A percentile compares a stretch with the other conserved stretches of the same genome.
These are phyloP conservation scores for Colletotrichum sp. DNA, from an alignment of 2,329 filamentous ascomycete genomes.

Conservation along the genomic window DNA sequence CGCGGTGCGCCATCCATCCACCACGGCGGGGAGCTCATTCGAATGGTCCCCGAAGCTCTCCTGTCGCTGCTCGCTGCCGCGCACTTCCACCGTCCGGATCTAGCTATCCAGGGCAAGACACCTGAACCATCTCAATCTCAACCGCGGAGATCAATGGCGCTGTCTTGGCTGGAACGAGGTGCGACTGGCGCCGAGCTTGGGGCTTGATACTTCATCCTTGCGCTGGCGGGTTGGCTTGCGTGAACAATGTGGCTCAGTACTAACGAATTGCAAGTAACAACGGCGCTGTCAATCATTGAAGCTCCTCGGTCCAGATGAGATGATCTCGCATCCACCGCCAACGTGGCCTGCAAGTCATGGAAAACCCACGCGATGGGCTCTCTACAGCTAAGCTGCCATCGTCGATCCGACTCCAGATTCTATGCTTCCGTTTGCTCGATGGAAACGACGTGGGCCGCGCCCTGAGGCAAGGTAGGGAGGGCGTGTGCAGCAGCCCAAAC, in stretches of 20 bases:
- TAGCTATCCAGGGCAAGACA: neutral
- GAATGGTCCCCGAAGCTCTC: neutral
- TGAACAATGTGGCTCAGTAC: neutral
- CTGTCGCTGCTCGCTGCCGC: neutral
- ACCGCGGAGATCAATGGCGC: neutral
- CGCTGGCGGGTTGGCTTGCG: neutral
- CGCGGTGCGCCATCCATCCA: neutral
- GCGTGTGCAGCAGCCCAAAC: neutral
- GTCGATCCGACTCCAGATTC: neutral
- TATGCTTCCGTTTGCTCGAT: neutral
- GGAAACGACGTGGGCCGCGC: neutral
- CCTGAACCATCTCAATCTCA: neutral
- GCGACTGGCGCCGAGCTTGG: neutral
- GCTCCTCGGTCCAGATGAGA: neutral
- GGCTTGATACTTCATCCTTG: neutral
- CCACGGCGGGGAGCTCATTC: neutral
- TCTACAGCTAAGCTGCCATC: neutral
- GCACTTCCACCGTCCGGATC: neutral
- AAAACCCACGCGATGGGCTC: neutral
- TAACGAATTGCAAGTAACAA: neutral
- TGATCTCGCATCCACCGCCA: neutral
- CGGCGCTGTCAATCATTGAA: neutral
- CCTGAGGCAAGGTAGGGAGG: neutral
- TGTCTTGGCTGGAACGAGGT: neutral
- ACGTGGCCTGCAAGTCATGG: conserved; percentile 7